A percentile compares a stretch with the other conserved stretches of the same genome.
These are phyloP conservation scores for Roridomyces roridus DNA, from an alignment of 768 basidiomycete genomes.

Conservation along the genomic window DNA sequence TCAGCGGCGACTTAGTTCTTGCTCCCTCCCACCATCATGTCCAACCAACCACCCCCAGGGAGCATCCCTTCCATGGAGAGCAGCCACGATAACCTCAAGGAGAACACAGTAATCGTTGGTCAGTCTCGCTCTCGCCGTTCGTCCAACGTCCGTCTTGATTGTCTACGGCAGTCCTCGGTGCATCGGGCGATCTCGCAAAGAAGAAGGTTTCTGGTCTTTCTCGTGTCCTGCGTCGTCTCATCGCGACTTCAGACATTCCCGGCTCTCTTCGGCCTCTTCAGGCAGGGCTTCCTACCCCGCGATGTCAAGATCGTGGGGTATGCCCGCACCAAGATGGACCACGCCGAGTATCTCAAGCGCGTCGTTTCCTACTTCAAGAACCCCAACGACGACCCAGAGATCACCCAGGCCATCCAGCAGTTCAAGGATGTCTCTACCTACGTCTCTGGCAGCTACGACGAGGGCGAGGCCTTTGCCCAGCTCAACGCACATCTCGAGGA, in stretches of 20 bases:
- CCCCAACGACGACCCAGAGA: constrained; percentile 62
- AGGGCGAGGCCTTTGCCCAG: constrained; percentile 76
- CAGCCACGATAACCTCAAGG: constrained; percentile 71
- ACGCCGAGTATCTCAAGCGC: constrained; percentile 84
- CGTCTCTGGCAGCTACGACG: constrained; percentile 88
- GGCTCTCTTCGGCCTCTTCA: constrained; percentile 90
- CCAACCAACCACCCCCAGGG: constrained; percentile 61
- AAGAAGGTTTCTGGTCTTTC: constrained; percentile 73
- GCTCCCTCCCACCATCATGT: constrained; percentile 37
- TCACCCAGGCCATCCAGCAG: constrained; percentile 69
- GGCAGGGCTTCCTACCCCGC: constrained; percentile 78
- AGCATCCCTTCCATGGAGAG: constrained; percentile 92
- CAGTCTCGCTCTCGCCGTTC: constrained; percentile 37
- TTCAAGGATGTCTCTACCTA: constrained; percentile 88
- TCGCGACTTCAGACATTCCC: constrained; percentile 81
- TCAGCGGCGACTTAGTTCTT: neutral
- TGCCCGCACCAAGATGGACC: constrained; percentile 94
- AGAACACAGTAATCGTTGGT: constrained; percentile 92
- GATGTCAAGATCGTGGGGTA: constrained; percentile 94
- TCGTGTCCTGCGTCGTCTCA: constrained; percentile 5
- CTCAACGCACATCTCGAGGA: constrained; percentile 79
- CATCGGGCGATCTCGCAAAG: constrained; percentile 97
- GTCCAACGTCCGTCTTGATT: constrained; percentile 13
- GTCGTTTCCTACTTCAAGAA: constrained; percentile 87
- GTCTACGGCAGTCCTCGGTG: constrained; percentile 76